Conservation (phyloP, 352 stramenopile species). For the Globisporangium canariense region DNA sequence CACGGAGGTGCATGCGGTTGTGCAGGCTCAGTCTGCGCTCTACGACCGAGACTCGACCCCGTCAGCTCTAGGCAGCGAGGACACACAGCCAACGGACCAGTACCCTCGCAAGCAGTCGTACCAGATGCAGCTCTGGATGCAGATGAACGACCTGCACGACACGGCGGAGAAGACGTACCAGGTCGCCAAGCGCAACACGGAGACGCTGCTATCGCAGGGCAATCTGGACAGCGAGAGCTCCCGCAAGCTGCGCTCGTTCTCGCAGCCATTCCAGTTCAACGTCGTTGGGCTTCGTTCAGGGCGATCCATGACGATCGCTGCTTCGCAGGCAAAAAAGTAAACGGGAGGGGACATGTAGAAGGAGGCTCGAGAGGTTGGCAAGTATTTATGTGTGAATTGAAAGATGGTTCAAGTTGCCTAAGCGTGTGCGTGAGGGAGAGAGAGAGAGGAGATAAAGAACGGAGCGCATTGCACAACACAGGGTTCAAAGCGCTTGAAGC, state of each 20-base stretch:
- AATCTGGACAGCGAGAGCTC: neutral
- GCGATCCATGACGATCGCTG: conserved; percentile 12
- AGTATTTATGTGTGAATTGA: conserved; percentile 9
- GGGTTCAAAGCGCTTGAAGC: neutral
- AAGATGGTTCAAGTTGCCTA: neutral
- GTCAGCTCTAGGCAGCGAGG: neutral
- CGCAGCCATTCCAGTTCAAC: conserved; percentile 23
- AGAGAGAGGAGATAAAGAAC: neutral
- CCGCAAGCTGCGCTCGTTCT: conserved; percentile 15
- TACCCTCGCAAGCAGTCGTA: conserved; percentile 36
- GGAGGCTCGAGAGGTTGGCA: neutral
- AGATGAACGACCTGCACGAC: conserved; percentile 70
- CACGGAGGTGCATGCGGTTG: conserved; percentile 14
- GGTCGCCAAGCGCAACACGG: conserved; percentile 51
- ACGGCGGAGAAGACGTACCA: conserved; percentile 66
- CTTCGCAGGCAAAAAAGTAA: neutral
- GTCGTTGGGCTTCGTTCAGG: conserved; percentile 13
- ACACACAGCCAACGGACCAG: conserved; percentile 7
- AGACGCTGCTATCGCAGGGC: conserved; percentile 36
- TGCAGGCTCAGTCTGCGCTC: conserved; percentile 7
- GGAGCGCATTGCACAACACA: neutral
- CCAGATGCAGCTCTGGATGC: conserved; percentile 65
- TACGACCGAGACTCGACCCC: conserved; percentile 8
- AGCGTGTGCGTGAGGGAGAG: neutral
- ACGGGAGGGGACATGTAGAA: neutral